phyloP scores from a whole-genome alignment of 768 basidiomycete genomes.

The Gloeostereum incarnatum region DNA sequence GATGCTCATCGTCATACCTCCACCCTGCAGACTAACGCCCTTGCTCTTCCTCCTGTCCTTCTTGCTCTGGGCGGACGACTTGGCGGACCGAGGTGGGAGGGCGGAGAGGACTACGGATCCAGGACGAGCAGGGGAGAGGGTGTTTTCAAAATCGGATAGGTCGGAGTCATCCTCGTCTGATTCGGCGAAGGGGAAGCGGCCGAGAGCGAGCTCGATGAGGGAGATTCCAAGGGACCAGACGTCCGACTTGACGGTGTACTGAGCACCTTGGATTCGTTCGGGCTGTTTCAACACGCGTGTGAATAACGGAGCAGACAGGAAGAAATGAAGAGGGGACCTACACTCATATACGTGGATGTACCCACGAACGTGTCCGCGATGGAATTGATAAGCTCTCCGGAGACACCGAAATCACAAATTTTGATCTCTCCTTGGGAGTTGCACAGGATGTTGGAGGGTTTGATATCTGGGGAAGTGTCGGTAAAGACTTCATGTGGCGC shows the following conservation, averaged over 20 bases:
- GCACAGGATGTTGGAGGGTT: slow-evolving; percentile 94
- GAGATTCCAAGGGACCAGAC: slow-evolving; percentile 99
- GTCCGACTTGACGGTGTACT: slow-evolving; percentile 98
- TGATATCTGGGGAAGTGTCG: slow-evolving; percentile 63
- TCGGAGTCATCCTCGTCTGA: slow-evolving; percentile 69
- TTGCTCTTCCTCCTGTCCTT: slow-evolving; percentile 79
- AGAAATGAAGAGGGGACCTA: slow-evolving; percentile 20
- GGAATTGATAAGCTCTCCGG: slow-evolving; percentile 96
- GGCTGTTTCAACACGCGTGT: slow-evolving; percentile 51
- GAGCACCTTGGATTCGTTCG: slow-evolving; percentile 97
- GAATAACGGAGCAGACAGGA: slow-evolving; percentile 7
- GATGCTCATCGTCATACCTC: slow-evolving; percentile 97
- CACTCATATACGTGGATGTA: slow-evolving; percentile 99
- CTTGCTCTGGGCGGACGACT: slow-evolving; percentile 21
- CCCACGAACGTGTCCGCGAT: slow-evolving; percentile 99
- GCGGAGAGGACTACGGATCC: slow-evolving; percentile 36
- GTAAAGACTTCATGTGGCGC: neutral
- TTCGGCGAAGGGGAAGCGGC: slow-evolving; percentile 96
- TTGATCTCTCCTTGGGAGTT: slow-evolving; percentile 96
- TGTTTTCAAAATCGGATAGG: slow-evolving; percentile 74
- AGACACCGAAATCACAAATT: slow-evolving; percentile 98
- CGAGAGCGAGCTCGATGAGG: slow-evolving; percentile 92
- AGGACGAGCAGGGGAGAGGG: slow-evolving; percentile 60
- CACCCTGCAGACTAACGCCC: slow-evolving; percentile 89
- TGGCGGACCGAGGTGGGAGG: slow-evolving; percentile 24